Evolutionary conservation across 176 grass and related monocot species (phyloP), one percentile per base, ranked within the genome.

Genomic region (Cenchrus americanus): DNA sequence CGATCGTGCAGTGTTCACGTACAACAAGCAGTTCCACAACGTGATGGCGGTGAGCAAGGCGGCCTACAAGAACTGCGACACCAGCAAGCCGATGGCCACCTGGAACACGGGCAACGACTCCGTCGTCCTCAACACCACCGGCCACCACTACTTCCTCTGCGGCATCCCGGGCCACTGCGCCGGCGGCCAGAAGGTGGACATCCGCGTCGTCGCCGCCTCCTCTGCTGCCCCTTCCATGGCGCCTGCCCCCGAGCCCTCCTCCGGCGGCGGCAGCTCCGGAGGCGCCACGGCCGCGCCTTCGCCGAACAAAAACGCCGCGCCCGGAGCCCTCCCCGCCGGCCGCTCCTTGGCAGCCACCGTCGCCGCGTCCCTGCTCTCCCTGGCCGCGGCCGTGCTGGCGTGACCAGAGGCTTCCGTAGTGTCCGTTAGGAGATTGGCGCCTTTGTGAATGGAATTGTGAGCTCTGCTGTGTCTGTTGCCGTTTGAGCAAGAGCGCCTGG

Each of bases 1-100:
- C 23, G 18, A 37, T 37, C 14, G 62, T 32, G 86, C 88, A 97
- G 94, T 90, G 77, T 97, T 97, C 88, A 87, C 41, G 17, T 97
- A 97, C 89, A 88, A 89, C 92, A 92, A 90, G 66, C 88, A 88
- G 52, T 90, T 90, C 87, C 94, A 97, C 85, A 91, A 97, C 85
- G 89, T 97, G 73, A 15, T 92, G 82, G 88, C 87, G 48, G 94
- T 97, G 92, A 94, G 82, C 88, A 90, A 92, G 77, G 74, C 87
- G 4, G 88, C 69, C 80, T 97, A 89, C 90, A 85, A 87, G 81
- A 85, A 70, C 27, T 97, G 92, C 88, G 19, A 81, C 81, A 7
- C 70, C 41, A 76, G 57, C 1, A 90, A 91, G 74, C 90, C 94
- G 46, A 86, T 71, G 6, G 77, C 92, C 67, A 85, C 90, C 80